Base-by-base conservation (phyloP, 1,284 basidiomycete species). In the Ceratobasidium sp. region DNA sequence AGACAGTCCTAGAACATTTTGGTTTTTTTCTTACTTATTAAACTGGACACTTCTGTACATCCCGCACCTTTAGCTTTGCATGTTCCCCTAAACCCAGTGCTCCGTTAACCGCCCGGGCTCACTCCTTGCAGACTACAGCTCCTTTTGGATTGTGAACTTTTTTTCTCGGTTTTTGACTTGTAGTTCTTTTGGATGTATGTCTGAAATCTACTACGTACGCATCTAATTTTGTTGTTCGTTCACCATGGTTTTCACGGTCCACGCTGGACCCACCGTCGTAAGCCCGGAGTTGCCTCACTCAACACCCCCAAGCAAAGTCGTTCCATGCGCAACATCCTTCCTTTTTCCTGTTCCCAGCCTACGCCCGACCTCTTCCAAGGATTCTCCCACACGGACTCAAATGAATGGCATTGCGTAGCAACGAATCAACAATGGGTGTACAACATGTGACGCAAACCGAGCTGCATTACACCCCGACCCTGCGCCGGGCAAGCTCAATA, bases 141-240 rank as follows among this genome's bases (percentile, higher is more conserved):
- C 59, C n/a, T 15, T n/a, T 44, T 64, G 61, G 33, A 44, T 64
- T 20, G 54, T n/a, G n/a, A n/a, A n/a, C n/a, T n/a, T n/a, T n/a
- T n/a, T n/a, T n/a, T n/a, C n/a, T n/a, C n/a, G 23, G 54, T 66
- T 26, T 10, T n/a, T n/a, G n/a, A n/a, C 26, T 6, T 61, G 64
- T 66, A 66, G 64, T 66, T 38, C n/a, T 48, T 66, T 44, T 50
- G 70, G 70, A 61, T 62, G 57, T 73, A 62, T n/a, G 20, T 62
- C 70, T 73, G 57, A 62, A 73, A n/a, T 62, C 28, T 61, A 73
- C 70, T 61, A 62, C 70, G 44, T 33, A 61, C n/a, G n/a, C n/a
- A n/a, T 42, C 57, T 62, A 46, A n/a, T 52, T 38, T 73, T 73
- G n/a, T n/a, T n/a, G n/a, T n/a, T 71, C 68, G 52, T 52, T 48